Evolutionary conservation across 495 filamentous ascomycete genomes (phyloP), one percentile per base, ranked within the genome.

Genomic region (Tuber indicum): DNA sequence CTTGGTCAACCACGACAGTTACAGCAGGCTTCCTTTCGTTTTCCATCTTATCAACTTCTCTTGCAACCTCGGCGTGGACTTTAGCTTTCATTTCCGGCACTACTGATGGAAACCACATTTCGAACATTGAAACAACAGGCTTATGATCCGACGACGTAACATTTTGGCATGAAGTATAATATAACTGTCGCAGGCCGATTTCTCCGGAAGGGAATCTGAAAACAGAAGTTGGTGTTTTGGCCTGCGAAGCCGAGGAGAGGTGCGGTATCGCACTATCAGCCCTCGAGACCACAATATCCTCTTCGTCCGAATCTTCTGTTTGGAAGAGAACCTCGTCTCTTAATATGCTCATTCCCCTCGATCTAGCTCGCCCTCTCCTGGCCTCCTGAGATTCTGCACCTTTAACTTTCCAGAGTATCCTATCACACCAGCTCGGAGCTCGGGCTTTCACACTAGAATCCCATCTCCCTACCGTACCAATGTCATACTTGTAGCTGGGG

Each of bases 71-170:
- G 79, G 92, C 89, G 74, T 97, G 92, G 7, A 98, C 86, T 77
- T 90, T 91, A 12, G 92, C 88, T 83, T 94, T 97, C 41, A 96
- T 85, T 26, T 94, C 90, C 0, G 93, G 90, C 14, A 94, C 90
- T 9, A 96, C 93, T 5, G 92, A 91, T 76, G 97, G 92, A 82
- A 93, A 97, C 26, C 89, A 89, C 4, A 99, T 83, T 0, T 88
- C 91, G 79, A 98, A 98, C 2, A 92, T 85, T 14, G 93, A 92
- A 76, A 89, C 88, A 16, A 98, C 82, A 0, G 96, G 96, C 84
- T 99, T 99, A 84, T 99, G 96, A 83, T 99, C 96, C 7, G 95
- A 98, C 3, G 96, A 96, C 19, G 92, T 87, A 21, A 98, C 89
- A 41, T 92, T 89, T 83, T 97, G 94, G 82, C 97, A 93, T 3